phyloP scores from a whole-genome alignment of 2,329 filamentous ascomycete species.

The Anthostomella pinea region DNA sequence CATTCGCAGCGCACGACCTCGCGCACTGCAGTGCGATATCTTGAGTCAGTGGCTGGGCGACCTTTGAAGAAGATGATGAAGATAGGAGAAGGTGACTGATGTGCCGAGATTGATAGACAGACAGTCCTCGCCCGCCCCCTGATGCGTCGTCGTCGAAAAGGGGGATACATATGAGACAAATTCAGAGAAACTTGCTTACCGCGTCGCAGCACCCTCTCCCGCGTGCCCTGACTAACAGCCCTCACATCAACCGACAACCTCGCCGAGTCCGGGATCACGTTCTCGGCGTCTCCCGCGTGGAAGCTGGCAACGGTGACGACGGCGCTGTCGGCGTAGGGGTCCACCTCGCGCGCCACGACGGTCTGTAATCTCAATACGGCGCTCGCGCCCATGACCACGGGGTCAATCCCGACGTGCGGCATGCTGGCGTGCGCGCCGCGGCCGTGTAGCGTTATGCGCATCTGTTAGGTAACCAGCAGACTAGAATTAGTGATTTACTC shows the following conservation, averaged over 20 bases:
- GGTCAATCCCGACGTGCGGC: slow-evolving; percentile 45
- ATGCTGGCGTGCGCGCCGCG: slow-evolving; percentile 41
- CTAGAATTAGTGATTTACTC: too few relatives aligned
- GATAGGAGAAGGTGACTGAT: too few relatives aligned
- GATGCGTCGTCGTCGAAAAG: too few relatives aligned
- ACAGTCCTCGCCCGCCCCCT: too few relatives aligned
- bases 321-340: slow-evolving; percentile 35
- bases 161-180: too few relatives aligned
- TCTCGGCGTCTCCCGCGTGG: slow-evolving; percentile 40
- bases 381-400: slow-evolving; percentile 41
- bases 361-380: slow-evolving; percentile 37
- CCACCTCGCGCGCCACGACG: slow-evolving; percentile 31
- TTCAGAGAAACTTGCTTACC: neutral
- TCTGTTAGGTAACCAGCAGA: too few relatives aligned
- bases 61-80: too few relatives aligned
- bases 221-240: neutral
- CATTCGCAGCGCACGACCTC: neutral
- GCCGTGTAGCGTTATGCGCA: slow-evolving; percentile 34
- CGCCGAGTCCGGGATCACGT: slow-evolving; percentile 43
- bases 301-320: slow-evolving; percentile 45
- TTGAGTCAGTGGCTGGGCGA: too few relatives aligned
- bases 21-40: neutral
- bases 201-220: neutral
- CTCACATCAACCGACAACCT: slow-evolving; percentile 39
- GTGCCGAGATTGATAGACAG: too few relatives aligned